phyloP scores from a whole-genome alignment of 352 stramenopile species.

The Globisporangium carolinianum region DNA sequence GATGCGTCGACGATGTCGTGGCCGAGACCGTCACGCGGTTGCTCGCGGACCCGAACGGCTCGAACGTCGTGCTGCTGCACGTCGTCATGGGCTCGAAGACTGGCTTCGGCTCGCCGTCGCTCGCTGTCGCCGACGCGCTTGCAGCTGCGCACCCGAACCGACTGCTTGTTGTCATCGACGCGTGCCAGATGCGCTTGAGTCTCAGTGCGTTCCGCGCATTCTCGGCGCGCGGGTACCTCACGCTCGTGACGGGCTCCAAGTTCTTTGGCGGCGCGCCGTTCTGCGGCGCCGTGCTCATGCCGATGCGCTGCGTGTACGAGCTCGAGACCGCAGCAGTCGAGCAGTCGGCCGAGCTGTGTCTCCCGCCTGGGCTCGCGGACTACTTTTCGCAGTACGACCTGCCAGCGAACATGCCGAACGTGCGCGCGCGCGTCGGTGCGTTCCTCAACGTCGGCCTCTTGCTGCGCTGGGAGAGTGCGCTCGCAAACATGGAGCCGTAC shows the following conservation, averaged over 20 bases:
- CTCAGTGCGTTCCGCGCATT: constrained; percentile 58
- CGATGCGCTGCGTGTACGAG: constrained; percentile 67
- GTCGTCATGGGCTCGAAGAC: constrained; percentile 85
- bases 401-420: constrained; percentile 52
- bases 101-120: constrained; percentile 70
- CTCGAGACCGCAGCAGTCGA: constrained; percentile 63
- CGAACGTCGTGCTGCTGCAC: constrained; percentile 77
- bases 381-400: constrained; percentile 85
- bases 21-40: constrained; percentile 33
- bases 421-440: constrained; percentile 39
- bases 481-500: constrained; percentile 79
- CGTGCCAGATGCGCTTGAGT: constrained; percentile 83
- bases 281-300: constrained; percentile 78
- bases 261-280: constrained; percentile 86
- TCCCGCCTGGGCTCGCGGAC: constrained; percentile 67
- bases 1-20: constrained; percentile 38
- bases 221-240: constrained; percentile 50
- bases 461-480: constrained; percentile 74
- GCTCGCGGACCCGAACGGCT: constrained; percentile 27
- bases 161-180: constrained; percentile 79
- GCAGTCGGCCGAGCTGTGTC: constrained; percentile 48
- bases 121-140: constrained; percentile 50
- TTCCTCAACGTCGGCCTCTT: constrained; percentile 74
- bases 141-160: constrained; percentile 52
- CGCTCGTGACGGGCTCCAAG: constrained; percentile 82